phyloP scores from a whole-genome alignment of 2,329 filamentous ascomycete species.

The Didymella exigua region DNA sequence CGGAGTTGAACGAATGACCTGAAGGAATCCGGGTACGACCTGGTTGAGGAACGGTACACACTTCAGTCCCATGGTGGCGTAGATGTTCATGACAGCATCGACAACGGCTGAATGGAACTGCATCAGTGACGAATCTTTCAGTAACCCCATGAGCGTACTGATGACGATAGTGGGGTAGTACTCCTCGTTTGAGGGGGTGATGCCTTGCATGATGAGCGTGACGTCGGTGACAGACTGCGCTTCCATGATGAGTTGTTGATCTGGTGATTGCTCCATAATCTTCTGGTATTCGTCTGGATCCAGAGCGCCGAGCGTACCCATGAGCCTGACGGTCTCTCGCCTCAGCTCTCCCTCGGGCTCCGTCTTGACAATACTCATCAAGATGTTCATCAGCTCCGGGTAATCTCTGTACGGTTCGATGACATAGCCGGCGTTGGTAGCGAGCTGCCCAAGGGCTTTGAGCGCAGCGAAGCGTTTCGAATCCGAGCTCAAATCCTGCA shows the following conservation, averaged over 20 bases:
- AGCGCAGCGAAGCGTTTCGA: conserved; percentile 90
- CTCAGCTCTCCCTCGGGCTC: conserved; percentile 86
- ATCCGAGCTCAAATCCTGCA: conserved; percentile 92
- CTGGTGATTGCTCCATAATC: conserved; percentile 86
- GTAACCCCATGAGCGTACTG: conserved; percentile 87
- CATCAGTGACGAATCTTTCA: conserved; percentile 86
- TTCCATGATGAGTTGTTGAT: conserved; percentile 73
- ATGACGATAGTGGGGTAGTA: conserved; percentile 99
- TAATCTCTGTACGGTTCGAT: conserved; percentile 96
- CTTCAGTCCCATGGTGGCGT: conserved; percentile 92
- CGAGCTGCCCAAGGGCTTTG: conserved; percentile 86
- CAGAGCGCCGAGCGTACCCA: conserved; percentile 91
- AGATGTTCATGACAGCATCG: conserved; percentile 98
- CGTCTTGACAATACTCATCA: conserved; percentile 92
- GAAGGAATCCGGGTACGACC: conserved; percentile 91
- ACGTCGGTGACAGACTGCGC: conserved; percentile 83
- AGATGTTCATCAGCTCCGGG: conserved; percentile 86
- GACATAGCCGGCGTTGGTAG: conserved; percentile 96
- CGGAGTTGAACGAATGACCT: conserved; percentile 83
- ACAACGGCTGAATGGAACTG: conserved; percentile 94
- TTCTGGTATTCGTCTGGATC: conserved; percentile 97
- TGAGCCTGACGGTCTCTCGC: conserved; percentile 93
- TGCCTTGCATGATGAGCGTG: conserved; percentile 94
- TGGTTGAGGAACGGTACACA: conserved; percentile 93
- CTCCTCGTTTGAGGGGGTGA: conserved; percentile 95